Percentiles rank a stretch among this genome's conserved stretches.
phyloP scores from a whole-genome alignment of 345 rosid species.

The Chamaenerion angustifolium region DNA sequence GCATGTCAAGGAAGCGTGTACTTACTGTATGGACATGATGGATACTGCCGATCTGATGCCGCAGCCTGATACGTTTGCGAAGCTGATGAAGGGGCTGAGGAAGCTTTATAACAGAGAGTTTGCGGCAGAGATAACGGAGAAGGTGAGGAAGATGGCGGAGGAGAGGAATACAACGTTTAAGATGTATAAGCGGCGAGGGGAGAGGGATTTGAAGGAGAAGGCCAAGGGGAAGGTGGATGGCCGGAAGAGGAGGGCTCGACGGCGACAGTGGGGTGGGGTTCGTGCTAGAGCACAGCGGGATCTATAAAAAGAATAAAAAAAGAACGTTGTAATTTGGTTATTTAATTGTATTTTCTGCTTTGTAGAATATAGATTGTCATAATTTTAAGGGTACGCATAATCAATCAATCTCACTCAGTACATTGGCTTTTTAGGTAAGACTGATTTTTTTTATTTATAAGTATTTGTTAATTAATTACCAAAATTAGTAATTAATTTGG shows the following conservation, averaged over 20 bases:
- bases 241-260: slow-evolving; percentile 45
- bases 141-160: slow-evolving; percentile 80
- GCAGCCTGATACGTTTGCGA: slow-evolving; percentile 72
- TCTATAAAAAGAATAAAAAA: too few relatives aligned
- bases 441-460: too few relatives aligned
- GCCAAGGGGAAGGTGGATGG: slow-evolving; percentile 31
- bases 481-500: too few relatives aligned
- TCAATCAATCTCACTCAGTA: too few relatives aligned
- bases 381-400: too few relatives aligned
- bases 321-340: too few relatives aligned
- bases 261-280: slow-evolving; percentile 15
- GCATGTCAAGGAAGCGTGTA: slow-evolving; percentile 77
- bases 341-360: too few relatives aligned
- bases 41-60: slow-evolving; percentile 66
- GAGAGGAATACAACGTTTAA: slow-evolving; percentile 69
- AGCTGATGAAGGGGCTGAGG: slow-evolving; percentile 69
- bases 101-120: slow-evolving; percentile 61
- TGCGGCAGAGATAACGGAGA: slow-evolving; percentile 84
- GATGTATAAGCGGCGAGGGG: slow-evolving; percentile 89
- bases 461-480: too few relatives aligned
- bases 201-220: slow-evolving; percentile 55
- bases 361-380: too few relatives aligned
- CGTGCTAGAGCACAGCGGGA: slow-evolving; percentile 4
- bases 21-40: slow-evolving; percentile 83
- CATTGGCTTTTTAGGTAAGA: too few relatives aligned